These are phyloP conservation scores for Ormosia emarginata DNA, from an alignment of 306 rosid genomes.

Conservation along the genomic window DNA sequence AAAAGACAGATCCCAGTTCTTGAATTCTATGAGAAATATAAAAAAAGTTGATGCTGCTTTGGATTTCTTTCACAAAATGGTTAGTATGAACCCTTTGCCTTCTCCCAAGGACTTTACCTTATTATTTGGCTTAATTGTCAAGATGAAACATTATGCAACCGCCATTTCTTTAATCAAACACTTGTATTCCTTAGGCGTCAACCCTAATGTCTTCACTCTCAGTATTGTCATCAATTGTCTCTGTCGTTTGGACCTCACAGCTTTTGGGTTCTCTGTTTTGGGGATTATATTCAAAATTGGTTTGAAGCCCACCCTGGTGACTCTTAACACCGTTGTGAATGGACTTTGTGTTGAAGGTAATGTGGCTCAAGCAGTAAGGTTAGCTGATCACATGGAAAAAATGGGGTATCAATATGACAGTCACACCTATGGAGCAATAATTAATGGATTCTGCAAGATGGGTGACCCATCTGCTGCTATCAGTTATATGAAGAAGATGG, in stretches of 20 bases:
- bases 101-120: conserved; percentile 16
- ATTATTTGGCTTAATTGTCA: conserved; percentile 20
- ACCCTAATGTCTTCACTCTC: conserved; percentile 10
- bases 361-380: neutral
- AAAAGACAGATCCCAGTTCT: neutral
- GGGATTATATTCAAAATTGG: conserved; percentile 26
- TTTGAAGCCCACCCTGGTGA: neutral
- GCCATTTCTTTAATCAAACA: conserved; percentile 15
- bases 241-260: neutral
- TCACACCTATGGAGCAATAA: neutral
- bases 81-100: conserved; percentile 19
- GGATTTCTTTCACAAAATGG: conserved; percentile 32
- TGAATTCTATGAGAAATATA: conserved; percentile 10
- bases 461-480: neutral
- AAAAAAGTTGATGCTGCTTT: conserved; percentile 9
- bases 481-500: neutral
- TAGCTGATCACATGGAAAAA: neutral
- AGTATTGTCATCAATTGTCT: conserved; percentile 29
- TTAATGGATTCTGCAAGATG: neutral
- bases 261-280: conserved; percentile 17
- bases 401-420: neutral
- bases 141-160: conserved; percentile 5
- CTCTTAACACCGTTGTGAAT: neutral
- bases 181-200: neutral
- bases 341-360: neutral